Conservation (phyloP, 2,329 filamentous ascomycete genomes). For the Diaporthe sp. region DNA sequence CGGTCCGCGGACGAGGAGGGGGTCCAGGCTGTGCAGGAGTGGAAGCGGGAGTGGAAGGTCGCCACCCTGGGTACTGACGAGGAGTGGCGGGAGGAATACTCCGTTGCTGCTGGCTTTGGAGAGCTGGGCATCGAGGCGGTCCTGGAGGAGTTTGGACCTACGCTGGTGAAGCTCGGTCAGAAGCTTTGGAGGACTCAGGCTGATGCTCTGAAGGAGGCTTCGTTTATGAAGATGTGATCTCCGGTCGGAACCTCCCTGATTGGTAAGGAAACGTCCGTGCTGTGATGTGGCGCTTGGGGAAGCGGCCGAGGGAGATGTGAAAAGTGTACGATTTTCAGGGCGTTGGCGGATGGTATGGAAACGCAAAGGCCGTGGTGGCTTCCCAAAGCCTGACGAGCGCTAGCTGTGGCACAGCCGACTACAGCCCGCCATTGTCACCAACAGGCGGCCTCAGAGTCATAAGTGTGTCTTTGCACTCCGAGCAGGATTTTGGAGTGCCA, state of each 20-base stretch:
- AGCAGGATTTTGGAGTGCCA: background rate
- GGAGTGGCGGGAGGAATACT: slow-evolving; percentile 37
- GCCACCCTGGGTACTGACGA: slow-evolving; percentile 55
- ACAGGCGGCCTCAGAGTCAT: background rate
- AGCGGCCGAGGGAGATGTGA: accelerated
- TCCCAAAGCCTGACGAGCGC: background rate
- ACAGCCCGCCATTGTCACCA: background rate
- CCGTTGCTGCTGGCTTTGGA: background rate
- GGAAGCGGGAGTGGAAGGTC: slow-evolving; percentile 56
- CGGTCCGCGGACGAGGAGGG: slow-evolving; percentile 51
- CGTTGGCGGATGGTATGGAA: background rate
- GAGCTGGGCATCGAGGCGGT: slow-evolving; percentile 43
- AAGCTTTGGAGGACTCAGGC: slow-evolving; percentile 54
- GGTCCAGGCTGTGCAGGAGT: slow-evolving; percentile 51
- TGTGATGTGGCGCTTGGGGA: accelerated
- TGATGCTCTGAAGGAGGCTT: slow-evolving; percentile 47
- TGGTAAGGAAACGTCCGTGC: accelerated
- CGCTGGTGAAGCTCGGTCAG: slow-evolving; percentile 49
- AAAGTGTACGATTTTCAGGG: background rate
- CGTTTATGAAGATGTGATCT: slow-evolving; percentile 44
- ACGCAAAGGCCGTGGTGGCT: background rate
- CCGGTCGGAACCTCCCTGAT: background rate
- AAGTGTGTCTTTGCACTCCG: background rate
- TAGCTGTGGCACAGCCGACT: background rate
- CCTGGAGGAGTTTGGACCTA: slow-evolving; percentile 53